Percentiles rank a stretch among this genome's conserved stretches.
These are phyloP conservation scores for Coleophoma eucalyptorum DNA, from an alignment of 2,329 filamentous ascomycete species.

Conservation along the genomic window DNA sequence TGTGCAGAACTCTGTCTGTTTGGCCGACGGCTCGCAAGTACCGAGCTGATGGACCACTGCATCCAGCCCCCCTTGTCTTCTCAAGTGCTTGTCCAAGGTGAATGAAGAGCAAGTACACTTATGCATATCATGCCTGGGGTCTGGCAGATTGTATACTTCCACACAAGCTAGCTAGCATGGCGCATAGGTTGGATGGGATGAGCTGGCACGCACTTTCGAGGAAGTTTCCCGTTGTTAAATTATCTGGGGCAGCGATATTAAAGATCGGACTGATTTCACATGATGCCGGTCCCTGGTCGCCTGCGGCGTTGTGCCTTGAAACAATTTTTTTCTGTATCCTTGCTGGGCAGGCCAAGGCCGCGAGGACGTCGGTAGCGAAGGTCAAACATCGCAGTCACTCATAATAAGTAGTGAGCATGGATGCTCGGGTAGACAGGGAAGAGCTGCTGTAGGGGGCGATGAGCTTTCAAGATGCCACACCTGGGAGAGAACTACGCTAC, in stretches of 20 bases:
- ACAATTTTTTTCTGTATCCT: slow-evolving; percentile 1
- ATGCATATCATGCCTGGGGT: slow-evolving; percentile 23
- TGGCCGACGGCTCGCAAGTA: slow-evolving; percentile 18
- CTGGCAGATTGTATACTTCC: slow-evolving; percentile 14
- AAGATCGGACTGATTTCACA: neutral
- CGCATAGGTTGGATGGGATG: neutral
- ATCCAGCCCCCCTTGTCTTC: neutral
- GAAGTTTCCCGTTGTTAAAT: slow-evolving; percentile 2
- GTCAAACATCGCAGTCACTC: slow-evolving; percentile 15
- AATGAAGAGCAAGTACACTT: neutral
- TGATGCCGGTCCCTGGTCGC: neutral
- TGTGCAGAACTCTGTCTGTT: too few species aligned
- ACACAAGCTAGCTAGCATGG: slow-evolving; percentile 3
- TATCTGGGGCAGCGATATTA: neutral
- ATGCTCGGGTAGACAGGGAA: slow-evolving; percentile 19
- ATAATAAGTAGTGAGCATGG: slow-evolving; percentile 14
- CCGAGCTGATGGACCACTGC: slow-evolving; percentile 12
- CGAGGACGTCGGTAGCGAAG: slow-evolving; percentile 10
- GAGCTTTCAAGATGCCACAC: slow-evolving; percentile 12
- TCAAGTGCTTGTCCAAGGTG: too few species aligned
- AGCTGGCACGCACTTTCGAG: slow-evolving; percentile 4
- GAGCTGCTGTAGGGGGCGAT: slow-evolving; percentile 5
- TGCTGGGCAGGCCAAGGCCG: slow-evolving; percentile 8
- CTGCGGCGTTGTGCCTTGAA: neutral
- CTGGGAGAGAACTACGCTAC: slow-evolving; percentile 18